Evolutionary conservation across 1,139 yeast species (phyloP), one percentile per base, ranked within the genome.

Genomic region (Waltiozyma sp.): DNA sequence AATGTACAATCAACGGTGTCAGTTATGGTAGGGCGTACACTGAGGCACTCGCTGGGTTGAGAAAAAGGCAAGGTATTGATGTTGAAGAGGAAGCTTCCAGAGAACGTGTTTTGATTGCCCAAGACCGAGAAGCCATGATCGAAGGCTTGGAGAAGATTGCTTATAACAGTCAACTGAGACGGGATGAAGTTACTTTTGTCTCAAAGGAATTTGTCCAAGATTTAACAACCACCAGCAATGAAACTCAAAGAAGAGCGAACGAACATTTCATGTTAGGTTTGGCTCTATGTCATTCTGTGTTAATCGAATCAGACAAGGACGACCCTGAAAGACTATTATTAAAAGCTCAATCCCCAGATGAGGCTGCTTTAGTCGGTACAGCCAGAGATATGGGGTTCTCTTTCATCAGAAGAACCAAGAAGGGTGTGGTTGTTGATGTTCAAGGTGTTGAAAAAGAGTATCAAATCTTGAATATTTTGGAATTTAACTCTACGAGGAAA

Each of bases 311-410:
- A 44, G 69, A 70, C 39, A 76, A 75, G 47, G 68, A 68, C 13
- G 68, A 70, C 39, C 84, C 86, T 21, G 80, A 76, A 1, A 69
- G 66, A 38, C 61, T 81, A 43, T 73, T 73, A 36, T 75, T 85
- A 58, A 87, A 88, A 60, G 97, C 98, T 0, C 97, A 91, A 63
- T 84, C 95, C 16, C 98, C 98, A 1, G 98, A 91, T 66, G 98
- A 91, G 63, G 93, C 95, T 35, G 97, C 98, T 0, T 74, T 91
- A 48, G 98, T 91, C 6, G 75, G 86, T 10, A 89, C 94, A 21
- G 97, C 98, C 0, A 75, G 95, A 55, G 97, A 91, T 60, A 67
- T 88, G 56, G 98, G 98, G 4, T 83, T 84, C 60, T 78, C 85
- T 10, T 84, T 89, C 60, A 66, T 76, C 33, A 85, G 77, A 41